Percentiles rank a stretch among this genome's conserved stretches.
Evolutionary conservation across 1,284 basidiomycete species (phyloP).

Genomic region (Chiua sp.): DNA sequence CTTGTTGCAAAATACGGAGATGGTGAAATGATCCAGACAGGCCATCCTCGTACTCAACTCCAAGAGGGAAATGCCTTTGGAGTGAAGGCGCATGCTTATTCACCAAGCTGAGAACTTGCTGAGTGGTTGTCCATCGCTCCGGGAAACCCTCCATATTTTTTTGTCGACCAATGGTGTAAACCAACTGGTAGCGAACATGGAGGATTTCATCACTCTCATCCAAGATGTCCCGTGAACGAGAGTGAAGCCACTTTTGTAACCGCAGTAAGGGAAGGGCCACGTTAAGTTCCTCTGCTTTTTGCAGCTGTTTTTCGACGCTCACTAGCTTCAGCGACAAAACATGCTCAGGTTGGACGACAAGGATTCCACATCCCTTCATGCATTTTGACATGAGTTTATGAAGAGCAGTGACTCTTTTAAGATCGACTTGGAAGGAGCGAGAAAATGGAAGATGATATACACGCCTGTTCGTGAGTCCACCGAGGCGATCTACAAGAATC

Average conservation of each 20-base stretch:
- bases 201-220: constrained; percentile 47
- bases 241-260: constrained; percentile 35
- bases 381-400: constrained; percentile 43
- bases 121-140: constrained; percentile 50
- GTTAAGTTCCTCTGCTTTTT: background rate
- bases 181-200: constrained; percentile 42
- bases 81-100: constrained; percentile 15
- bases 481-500: constrained; percentile 46
- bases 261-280: constrained; percentile 2
- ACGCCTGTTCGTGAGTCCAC: constrained; percentile 50
- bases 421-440: constrained; percentile 37
- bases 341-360: constrained; percentile 57
- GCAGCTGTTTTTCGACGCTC: constrained; percentile 15
- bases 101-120: constrained; percentile 42
- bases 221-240: constrained; percentile 38
- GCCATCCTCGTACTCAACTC: constrained; percentile 11
- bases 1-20: constrained; percentile 37
- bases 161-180: constrained; percentile 48
- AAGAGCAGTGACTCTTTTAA: constrained; percentile 21
- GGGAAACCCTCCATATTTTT: constrained; percentile 46
- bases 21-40: constrained; percentile 33
- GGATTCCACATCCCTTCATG: constrained; percentile 42
- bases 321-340: constrained; percentile 45
- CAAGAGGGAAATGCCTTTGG: constrained; percentile 17
- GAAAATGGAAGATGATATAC: constrained; percentile 55